These are phyloP conservation scores for Ulota crispa DNA, from an alignment of 225 moss, liverwort and hornwort species.

Conservation along the genomic window DNA sequence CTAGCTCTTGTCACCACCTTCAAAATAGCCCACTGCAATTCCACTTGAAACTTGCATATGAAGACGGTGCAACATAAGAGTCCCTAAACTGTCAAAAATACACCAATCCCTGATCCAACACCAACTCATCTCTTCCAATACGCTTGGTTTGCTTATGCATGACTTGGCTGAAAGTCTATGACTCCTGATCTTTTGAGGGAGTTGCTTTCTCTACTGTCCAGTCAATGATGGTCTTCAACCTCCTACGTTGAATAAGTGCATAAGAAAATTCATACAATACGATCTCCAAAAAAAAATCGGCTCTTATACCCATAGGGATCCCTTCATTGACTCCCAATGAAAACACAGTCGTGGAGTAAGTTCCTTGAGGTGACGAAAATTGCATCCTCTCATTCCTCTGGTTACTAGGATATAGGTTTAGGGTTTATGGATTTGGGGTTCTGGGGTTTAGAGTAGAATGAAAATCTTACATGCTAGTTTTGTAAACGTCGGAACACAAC, in stretches of 20 bases:
- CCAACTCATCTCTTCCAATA: neutral
- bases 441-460: neutral
- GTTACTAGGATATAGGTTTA: neutral
- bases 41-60: slow-evolving; percentile 58
- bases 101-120: neutral
- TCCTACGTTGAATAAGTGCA: neutral
- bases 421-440: neutral
- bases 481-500: slow-evolving; percentile 51
- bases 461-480: slow-evolving; percentile 50
- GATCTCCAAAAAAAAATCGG: neutral
- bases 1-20: slow-evolving; percentile 55
- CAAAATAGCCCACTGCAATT: slow-evolving; percentile 56
- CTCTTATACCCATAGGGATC: neutral
- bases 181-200: neutral
- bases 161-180: neutral
- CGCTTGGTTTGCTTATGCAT: neutral
- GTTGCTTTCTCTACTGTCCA: neutral
- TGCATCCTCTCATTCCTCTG: neutral
- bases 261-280: neutral
- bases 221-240: neutral
- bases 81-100: neutral
- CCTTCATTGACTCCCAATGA: neutral
- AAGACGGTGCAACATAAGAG: neutral
- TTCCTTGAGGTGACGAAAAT: neutral
- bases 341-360: neutral